Evolutionary conservation across 1,139 yeast species (phyloP).

Genomic region (Hansenula lynferdii): DNA sequence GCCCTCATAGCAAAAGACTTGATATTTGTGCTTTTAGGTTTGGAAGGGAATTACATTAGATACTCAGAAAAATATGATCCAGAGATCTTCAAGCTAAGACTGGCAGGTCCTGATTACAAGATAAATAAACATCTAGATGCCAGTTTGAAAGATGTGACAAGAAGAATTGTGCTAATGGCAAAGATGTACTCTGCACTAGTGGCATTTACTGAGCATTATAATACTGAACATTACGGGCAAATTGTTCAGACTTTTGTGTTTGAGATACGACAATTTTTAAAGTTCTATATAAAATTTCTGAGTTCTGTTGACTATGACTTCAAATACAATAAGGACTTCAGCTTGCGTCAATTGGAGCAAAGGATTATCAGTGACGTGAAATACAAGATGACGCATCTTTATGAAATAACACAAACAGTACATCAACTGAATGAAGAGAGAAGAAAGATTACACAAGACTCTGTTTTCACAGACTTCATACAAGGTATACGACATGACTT

Average conservation of each 20-base stretch:
- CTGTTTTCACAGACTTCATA: constrained; percentile 30
- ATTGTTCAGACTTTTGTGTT: constrained; percentile 71
- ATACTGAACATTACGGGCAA: constrained; percentile 55
- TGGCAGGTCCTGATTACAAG: constrained; percentile 71
- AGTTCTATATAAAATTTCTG: constrained; percentile 41
- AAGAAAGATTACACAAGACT: constrained; percentile 17
- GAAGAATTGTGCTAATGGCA: constrained; percentile 57
- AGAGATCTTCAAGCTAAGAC: constrained; percentile 27
- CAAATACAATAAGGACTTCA: constrained; percentile 36
- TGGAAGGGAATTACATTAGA: constrained; percentile 75
- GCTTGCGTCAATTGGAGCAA: constrained; percentile 46
- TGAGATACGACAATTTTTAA: constrained; percentile 47
- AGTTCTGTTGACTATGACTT: constrained; percentile 52
- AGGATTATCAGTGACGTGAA: constrained; percentile 27
- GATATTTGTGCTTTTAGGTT: constrained; percentile 62
- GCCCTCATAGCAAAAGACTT: constrained; percentile 69
- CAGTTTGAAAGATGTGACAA: constrained; percentile 68
- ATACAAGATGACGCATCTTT: constrained; percentile 48
- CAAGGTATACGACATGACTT: constrained; percentile 38
- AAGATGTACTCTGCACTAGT: constrained; percentile 52
- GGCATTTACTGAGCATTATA: constrained; percentile 53
- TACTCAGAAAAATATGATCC: constrained; percentile 61
- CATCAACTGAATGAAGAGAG: constrained; percentile 35
- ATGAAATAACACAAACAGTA: constrained; percentile 46
- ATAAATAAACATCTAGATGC: constrained; percentile 71